phyloP scores from a whole-genome alignment of 257 asterid species.

The Solanum etuberosum region DNA sequence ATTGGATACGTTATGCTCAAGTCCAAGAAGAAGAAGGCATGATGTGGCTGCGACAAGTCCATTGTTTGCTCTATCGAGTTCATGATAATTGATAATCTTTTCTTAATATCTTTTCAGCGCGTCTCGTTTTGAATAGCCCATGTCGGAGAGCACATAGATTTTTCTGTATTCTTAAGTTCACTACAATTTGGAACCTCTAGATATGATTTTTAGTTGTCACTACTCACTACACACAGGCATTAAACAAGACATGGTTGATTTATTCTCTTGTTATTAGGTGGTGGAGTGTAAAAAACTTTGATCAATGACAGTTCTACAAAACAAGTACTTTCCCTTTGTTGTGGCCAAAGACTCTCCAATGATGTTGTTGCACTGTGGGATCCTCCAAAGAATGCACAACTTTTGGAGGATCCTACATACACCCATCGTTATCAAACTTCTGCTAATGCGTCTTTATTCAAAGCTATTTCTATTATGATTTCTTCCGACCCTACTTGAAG shows the following conservation, averaged over 20 bases:
- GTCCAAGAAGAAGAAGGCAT: constrained; percentile 75
- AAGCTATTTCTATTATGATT: too few species aligned
- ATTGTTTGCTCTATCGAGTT: neutral
- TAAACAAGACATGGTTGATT: neutral
- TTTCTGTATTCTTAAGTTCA: neutral
- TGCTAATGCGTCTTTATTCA: too few species aligned
- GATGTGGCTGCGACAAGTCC: neutral
- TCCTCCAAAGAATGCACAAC: too few species aligned
- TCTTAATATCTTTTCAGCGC: neutral
- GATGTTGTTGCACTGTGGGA: too few species aligned
- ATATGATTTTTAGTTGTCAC: neutral
- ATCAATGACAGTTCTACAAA: neutral
- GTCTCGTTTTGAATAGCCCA: neutral
- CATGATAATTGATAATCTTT: neutral
- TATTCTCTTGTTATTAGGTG: neutral
- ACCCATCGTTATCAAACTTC: too few species aligned
- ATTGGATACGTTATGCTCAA: constrained; percentile 81
- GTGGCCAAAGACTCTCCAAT: too few species aligned
- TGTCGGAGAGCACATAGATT: neutral
- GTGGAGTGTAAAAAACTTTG: neutral
- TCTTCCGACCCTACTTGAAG: too few species aligned
- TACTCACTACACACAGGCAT: neutral
- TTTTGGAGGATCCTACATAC: too few species aligned
- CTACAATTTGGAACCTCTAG: neutral
- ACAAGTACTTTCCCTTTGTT: neutral